phyloP scores from a whole-genome alignment of 257 asterid species.

The Pogostemon cablin region DNA sequence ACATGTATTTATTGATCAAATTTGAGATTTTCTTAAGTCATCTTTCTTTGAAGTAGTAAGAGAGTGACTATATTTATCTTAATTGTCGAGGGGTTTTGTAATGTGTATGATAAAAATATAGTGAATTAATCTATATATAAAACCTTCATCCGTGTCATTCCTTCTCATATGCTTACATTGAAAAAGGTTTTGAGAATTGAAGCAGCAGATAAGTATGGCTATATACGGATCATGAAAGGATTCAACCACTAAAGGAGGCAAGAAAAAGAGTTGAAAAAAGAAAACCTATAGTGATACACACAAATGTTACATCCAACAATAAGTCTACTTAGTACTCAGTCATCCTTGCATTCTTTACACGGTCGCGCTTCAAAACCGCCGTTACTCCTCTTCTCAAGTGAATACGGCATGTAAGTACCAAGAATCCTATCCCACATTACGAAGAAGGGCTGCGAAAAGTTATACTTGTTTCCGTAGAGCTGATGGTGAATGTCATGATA shows the following conservation, averaged over 20 bases:
- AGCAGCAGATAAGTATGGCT: constrained; percentile 33
- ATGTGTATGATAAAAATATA: constrained; percentile 17
- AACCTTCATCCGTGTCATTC: constrained; percentile 30
- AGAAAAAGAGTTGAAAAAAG: constrained; percentile 1
- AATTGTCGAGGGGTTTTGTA: background rate
- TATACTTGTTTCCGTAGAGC: constrained; percentile 79
- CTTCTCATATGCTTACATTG: constrained; percentile 31
- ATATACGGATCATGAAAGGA: constrained; percentile 47
- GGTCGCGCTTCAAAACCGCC: constrained; percentile 90
- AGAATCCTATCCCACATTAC: constrained; percentile 85
- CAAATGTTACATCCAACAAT: constrained; percentile 29
- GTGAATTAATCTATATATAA: too few species aligned
- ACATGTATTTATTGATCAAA: background rate
- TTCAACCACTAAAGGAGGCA: constrained; percentile 31
- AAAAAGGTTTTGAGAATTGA: constrained; percentile 40
- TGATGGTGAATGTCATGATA: constrained; percentile 94
- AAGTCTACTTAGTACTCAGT: constrained; percentile 35
- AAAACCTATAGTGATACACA: constrained; percentile 48
- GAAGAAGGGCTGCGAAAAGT: constrained; percentile 92
- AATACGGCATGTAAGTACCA: constrained; percentile 86
- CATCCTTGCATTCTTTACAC: constrained; percentile 60
- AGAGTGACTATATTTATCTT: background rate
- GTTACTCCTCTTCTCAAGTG: constrained; percentile 66
- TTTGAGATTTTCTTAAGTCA: background rate
- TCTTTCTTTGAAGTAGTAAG: too few species aligned